Conservation (phyloP, 2,329 filamentous ascomycete genomes). For the Dactylella cylindrospora region DNA sequence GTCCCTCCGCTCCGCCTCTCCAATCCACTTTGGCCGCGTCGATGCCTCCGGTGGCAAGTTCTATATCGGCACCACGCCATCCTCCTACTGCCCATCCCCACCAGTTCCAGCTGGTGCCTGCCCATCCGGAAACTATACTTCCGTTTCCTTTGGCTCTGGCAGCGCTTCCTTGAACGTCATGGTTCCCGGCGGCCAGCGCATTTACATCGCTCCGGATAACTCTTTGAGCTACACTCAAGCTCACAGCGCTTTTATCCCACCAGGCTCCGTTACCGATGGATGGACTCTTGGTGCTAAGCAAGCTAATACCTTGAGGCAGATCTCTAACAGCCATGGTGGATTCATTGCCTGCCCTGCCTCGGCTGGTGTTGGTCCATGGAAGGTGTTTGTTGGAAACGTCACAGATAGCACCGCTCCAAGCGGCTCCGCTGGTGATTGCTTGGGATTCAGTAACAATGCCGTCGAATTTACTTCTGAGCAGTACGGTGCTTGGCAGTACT, state of each 20-base stretch:
- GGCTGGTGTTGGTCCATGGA: slow-evolving; percentile 27
- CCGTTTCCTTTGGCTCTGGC: slow-evolving; percentile 3
- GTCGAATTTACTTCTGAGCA: slow-evolving; percentile 21
- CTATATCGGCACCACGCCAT: slow-evolving; percentile 55
- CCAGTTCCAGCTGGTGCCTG: slow-evolving; percentile 45
- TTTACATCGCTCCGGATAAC: slow-evolving; percentile 62
- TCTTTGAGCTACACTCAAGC: slow-evolving; percentile 61
- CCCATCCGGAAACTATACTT: slow-evolving; percentile 34
- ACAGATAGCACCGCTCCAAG: slow-evolving; percentile 23
- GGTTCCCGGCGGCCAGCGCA: slow-evolving; percentile 63
- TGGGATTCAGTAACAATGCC: slow-evolving; percentile 29
- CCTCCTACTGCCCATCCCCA: slow-evolving; percentile 57
- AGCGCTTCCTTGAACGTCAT: slow-evolving; percentile 26
- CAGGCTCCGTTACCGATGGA: slow-evolving; percentile 57
- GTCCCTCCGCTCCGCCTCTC: slow-evolving; percentile 54
- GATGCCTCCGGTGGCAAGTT: slow-evolving; percentile 58
- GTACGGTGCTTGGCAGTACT: slow-evolving; percentile 44
- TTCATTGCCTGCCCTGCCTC: slow-evolving; percentile 33
- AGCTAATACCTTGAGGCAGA: slow-evolving; percentile 25
- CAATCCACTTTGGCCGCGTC: slow-evolving; percentile 57
- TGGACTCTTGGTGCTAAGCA: slow-evolving; percentile 52
- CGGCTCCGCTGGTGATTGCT: slow-evolving; percentile 25
- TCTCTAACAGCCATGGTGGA: slow-evolving; percentile 18
- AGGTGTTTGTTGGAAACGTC: slow-evolving; percentile 35
- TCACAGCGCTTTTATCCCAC: slow-evolving; percentile 59